phyloP scores from a whole-genome alignment of 2,329 filamentous ascomycete species.

The Hysterium pulicare region DNA sequence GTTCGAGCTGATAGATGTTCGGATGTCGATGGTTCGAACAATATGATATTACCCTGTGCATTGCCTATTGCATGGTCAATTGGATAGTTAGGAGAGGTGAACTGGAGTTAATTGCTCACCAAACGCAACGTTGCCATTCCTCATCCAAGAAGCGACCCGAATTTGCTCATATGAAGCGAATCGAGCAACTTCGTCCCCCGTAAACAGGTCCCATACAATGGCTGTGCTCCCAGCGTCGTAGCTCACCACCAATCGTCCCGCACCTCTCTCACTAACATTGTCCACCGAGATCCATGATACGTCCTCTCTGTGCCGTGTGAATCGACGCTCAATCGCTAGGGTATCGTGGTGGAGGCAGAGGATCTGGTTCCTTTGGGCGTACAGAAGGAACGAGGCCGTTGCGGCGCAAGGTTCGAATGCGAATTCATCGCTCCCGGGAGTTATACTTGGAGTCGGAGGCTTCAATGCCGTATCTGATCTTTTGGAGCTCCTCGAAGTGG shows the following conservation, averaged over 20 bases:
- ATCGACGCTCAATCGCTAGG: constrained; percentile 80
- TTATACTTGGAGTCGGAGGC: constrained; percentile 44
- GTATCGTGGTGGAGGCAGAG: constrained; percentile 92
- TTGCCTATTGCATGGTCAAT: constrained; percentile 62
- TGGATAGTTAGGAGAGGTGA: constrained; percentile 1
- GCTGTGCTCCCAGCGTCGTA: constrained; percentile 89
- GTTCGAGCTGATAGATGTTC: constrained; percentile 90
- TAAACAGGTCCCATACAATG: constrained; percentile 95
- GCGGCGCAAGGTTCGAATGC: constrained; percentile 84
- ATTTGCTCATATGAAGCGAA: constrained; percentile 89
- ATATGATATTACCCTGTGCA: constrained; percentile 83
- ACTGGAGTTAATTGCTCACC: constrained; percentile 56
- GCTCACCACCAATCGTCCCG: constrained; percentile 83
- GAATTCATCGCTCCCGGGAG: constrained; percentile 45
- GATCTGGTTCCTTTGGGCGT: constrained; percentile 76
- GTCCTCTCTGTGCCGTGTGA: constrained; percentile 78
- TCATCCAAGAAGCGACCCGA: constrained; percentile 88
- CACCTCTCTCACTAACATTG: constrained; percentile 82
- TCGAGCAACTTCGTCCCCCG: constrained; percentile 83
- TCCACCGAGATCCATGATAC: constrained; percentile 84
- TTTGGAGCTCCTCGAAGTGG: constrained; percentile 37
- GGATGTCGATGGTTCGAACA: constrained; percentile 89
- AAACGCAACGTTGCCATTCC: constrained; percentile 94
- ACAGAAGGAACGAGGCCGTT: constrained; percentile 86
- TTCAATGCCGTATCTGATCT: constrained; percentile 32